These are phyloP conservation scores for Asclepias syriaca DNA, from an alignment of 257 asterid genomes.

Conservation along the genomic window DNA sequence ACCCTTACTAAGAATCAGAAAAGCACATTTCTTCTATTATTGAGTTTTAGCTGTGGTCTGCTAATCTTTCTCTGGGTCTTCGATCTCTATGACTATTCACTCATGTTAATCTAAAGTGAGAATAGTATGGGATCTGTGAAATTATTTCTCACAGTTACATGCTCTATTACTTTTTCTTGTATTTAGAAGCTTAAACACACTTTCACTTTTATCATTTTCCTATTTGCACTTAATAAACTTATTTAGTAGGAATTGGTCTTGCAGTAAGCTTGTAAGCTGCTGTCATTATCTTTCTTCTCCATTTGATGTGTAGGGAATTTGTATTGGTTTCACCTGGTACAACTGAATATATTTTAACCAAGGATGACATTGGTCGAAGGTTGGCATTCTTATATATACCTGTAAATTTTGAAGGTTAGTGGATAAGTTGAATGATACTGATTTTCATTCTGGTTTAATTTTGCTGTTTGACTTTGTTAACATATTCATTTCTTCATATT, in stretches of 20 bases:
- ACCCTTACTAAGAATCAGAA: not conserved
- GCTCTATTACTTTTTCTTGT: not conserved
- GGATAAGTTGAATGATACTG: slow-evolving; percentile 13
- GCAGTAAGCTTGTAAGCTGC: not conserved
- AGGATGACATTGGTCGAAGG: slow-evolving; percentile 69
- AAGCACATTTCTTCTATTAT: not conserved
- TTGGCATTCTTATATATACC: slow-evolving; percentile 75
- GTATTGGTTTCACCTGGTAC: slow-evolving; percentile 63
- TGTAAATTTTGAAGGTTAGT: slow-evolving; percentile 84
- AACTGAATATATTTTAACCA: slow-evolving; percentile 62
- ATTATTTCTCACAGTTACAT: not conserved
- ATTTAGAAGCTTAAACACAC: not conserved
- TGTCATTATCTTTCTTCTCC: slow-evolving; percentile 8
- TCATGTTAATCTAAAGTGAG: not conserved
- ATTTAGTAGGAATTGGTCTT: not conserved
- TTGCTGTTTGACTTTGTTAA: slow-evolving; percentile 8
- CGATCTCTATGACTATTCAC: not conserved
- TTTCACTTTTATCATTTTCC: not conserved
- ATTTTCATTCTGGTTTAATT: slow-evolving; percentile 11
- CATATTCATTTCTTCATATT: slow-evolving; percentile 11
- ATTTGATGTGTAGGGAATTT: slow-evolving; percentile 47
- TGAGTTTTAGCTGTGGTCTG: not conserved
- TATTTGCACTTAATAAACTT: not conserved
- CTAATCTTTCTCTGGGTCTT: not conserved
- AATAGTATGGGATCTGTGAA: not conserved